A percentile compares a stretch with the other conserved stretches of the same genome.
These are phyloP conservation scores for Malassezia equina DNA, from an alignment of 1,284 basidiomycete species.

Conservation along the genomic window DNA sequence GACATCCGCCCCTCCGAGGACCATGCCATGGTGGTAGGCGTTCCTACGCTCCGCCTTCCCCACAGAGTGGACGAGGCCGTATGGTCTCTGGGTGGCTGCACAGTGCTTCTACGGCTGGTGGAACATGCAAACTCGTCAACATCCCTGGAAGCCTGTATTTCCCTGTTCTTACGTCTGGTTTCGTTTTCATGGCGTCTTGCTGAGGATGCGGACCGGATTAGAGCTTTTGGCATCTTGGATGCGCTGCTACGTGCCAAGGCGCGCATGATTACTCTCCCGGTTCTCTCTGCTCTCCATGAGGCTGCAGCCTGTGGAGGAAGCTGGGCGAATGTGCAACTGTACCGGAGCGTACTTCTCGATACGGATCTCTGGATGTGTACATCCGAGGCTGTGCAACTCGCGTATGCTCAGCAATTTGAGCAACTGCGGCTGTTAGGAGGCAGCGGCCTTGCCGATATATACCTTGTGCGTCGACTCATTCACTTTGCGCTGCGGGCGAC, in stretches of 20 bases:
- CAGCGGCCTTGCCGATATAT: constrained; percentile 47
- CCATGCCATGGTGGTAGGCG: constrained; percentile 17
- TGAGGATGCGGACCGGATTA: constrained; percentile 33
- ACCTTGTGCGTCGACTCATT: constrained; percentile 64
- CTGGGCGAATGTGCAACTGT: constrained; percentile 72
- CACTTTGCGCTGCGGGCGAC: constrained; percentile 50
- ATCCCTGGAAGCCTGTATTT: constrained; percentile 62
- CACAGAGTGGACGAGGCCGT: constrained; percentile 64
- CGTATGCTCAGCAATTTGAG: constrained; percentile 69
- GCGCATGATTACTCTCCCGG: constrained; percentile 63
- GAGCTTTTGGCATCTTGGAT: constrained; percentile 66
- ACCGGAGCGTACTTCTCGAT: constrained; percentile 71
- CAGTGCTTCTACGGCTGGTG: constrained; percentile 64
- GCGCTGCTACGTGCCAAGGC: constrained; percentile 64
- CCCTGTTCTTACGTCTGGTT: constrained; percentile 65
- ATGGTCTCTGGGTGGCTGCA: constrained; percentile 73
- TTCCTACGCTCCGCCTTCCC: constrained; percentile 54
- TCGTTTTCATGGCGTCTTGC: constrained; percentile 66
- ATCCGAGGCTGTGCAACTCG: constrained; percentile 59
- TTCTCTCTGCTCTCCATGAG: constrained; percentile 67
- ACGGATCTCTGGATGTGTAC: constrained; percentile 79
- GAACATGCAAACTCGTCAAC: constrained; percentile 53
- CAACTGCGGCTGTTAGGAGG: constrained; percentile 63
- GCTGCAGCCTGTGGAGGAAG: constrained; percentile 70
- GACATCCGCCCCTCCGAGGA: constrained; percentile 21